Evolutionary conservation across 2,329 filamentous ascomycete species (phyloP), one percentile per base, ranked within the genome.

Genomic region (Colletotrichum destructivum): DNA sequence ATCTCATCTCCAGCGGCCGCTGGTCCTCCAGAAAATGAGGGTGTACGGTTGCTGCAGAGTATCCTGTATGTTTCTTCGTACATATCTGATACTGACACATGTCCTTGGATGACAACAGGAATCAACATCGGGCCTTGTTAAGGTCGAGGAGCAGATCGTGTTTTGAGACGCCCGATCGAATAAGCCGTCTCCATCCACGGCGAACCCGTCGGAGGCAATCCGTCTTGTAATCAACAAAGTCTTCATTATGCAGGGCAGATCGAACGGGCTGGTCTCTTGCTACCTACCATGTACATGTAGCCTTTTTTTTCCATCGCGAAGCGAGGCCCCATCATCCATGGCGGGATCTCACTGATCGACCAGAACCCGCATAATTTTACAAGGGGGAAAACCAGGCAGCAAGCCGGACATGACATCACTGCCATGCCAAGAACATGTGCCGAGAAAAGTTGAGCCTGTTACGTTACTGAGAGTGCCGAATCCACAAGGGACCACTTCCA

Each of bases 351-450:
- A 52, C 8, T 51, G 65, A 69, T 72, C 66, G 69, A 42, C 69
- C 66, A 31, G 59, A 60, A 54, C 59, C 65, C 64, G 65, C 69
- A 69, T 21, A 21, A 18, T 60, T 40, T 31, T 57, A 35, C 26
- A 18, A 9, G 31, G 31, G 31, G 8, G 54, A 55, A 72, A 72
- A 72, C 69, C 69, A 69, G 52, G 69, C 65, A 38, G 47, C 18
- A 46, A 31, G 40, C 60, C 64, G n/a, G 56, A 35, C 46, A 57
- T 72, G 69, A 72, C 69, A 62, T 72, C 69, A 69, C 46, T 16
- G 12, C 11, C 35, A 46, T 42, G 18, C 62, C 59, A 55, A n/a
- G 64, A 60, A 44, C 15, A 26, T 23, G 16, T 42, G 26, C 57
- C 16, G n/a, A 31, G 38, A 57, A 35, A 59, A 64, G 38, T 51